Evolutionary conservation across 192 early-diverging fungal genomes (phyloP).

Genomic region (Podila minutissima): DNA sequence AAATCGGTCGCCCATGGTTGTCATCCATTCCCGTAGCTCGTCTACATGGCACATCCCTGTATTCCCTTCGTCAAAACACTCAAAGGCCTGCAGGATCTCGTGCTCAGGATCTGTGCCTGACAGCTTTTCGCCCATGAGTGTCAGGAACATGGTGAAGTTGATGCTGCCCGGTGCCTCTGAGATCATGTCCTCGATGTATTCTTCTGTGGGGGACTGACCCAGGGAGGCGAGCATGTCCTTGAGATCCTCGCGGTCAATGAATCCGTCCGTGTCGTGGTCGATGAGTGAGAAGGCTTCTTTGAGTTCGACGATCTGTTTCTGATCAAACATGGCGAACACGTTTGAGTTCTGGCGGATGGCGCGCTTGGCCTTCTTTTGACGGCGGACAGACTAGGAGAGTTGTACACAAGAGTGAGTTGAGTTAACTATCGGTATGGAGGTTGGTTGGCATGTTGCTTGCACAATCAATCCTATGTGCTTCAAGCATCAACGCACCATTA

Average conservation of each 20-base stretch:
- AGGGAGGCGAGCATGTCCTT: slow-evolving; percentile 68
- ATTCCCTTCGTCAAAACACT: slow-evolving; percentile 88
- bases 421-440: background rate
- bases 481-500: too few species aligned
- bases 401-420: too few species aligned
- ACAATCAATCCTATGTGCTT: too few species aligned
- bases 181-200: slow-evolving; percentile 91
- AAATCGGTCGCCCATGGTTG: slow-evolving; percentile 94
- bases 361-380: slow-evolving; percentile 84
- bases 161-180: slow-evolving; percentile 88
- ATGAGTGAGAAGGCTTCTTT: slow-evolving; percentile 97
- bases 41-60: slow-evolving; percentile 85
- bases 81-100: slow-evolving; percentile 92
- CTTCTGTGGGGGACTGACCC: slow-evolving; percentile 68
- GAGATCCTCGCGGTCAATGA: slow-evolving; percentile 93
- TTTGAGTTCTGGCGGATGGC: slow-evolving; percentile 95
- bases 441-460: too few species aligned
- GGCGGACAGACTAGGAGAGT: slow-evolving; percentile 42
- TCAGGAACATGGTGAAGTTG: slow-evolving; percentile 98
- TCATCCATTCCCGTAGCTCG: slow-evolving; percentile 87
- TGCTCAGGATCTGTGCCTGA: slow-evolving; percentile 91
- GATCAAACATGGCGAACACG: slow-evolving; percentile 98
- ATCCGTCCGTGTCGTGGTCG: slow-evolving; percentile 92
- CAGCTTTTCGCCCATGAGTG: slow-evolving; percentile 94
- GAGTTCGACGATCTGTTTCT: slow-evolving; percentile 94